Percentiles rank a stretch among this genome's conserved stretches.
These are phyloP conservation scores for Lunularia cruciata DNA, from an alignment of 225 moss, liverwort and hornwort genomes.

Conservation along the genomic window DNA sequence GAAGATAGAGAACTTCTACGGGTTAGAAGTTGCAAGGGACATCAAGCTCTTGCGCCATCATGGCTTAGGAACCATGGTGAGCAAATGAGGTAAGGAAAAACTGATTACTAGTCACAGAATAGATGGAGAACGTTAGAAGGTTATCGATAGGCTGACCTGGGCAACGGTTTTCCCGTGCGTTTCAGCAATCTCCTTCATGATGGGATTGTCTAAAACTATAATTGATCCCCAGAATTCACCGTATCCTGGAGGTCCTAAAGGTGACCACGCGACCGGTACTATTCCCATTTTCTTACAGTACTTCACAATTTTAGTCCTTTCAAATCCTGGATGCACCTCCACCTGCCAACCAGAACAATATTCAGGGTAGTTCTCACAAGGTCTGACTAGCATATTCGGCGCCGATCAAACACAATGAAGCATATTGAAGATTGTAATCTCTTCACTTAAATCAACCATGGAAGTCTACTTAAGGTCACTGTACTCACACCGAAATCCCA, in stretches of 20 bases:
- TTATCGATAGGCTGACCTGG: conserved; percentile 30
- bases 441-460: too few species aligned
- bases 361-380: neutral
- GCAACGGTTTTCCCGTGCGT: conserved; percentile 37
- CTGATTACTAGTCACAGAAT: neutral
- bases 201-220: conserved; percentile 19
- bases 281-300: conserved; percentile 26
- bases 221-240: neutral
- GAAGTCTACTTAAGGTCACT: too few species aligned
- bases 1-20: too few species aligned
- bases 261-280: conserved; percentile 29
- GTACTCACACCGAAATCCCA: too few species aligned
- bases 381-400: too few species aligned
- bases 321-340: conserved; percentile 25
- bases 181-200: conserved; percentile 27
- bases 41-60: too few species aligned
- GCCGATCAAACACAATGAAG: too few species aligned
- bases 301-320: conserved; percentile 22
- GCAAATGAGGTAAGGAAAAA: too few species aligned
- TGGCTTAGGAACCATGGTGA: too few species aligned
- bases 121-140: neutral
- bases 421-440: too few species aligned
- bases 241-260: conserved; percentile 31
- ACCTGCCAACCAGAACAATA: conserved; percentile 13
- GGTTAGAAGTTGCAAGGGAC: too few species aligned